Percentiles rank a stretch among this genome's conserved stretches.
phyloP scores from a whole-genome alignment of 192 early-diverging fungal species.

The Coemansia sp. region DNA sequence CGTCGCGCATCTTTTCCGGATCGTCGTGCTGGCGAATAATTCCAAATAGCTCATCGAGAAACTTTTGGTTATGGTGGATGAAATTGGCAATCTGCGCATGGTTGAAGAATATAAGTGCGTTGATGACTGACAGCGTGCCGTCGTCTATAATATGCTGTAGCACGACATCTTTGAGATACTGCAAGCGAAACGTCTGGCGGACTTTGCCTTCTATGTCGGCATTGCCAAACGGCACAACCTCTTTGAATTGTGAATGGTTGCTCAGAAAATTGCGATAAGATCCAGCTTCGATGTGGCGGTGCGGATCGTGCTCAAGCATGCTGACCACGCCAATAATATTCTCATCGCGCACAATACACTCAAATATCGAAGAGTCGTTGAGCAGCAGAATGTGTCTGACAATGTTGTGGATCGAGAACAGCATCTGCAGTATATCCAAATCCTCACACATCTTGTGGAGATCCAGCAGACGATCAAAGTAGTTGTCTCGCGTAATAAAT shows the following conservation, averaged over 20 bases:
- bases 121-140: conserved; percentile 67
- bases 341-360: conserved; percentile 74
- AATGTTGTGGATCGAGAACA: conserved; percentile 74
- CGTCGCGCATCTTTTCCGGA: conserved; percentile 66
- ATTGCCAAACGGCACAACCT: conserved; percentile 80
- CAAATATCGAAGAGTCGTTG: conserved; percentile 75
- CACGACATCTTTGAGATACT: conserved; percentile 85
- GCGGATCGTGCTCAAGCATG: conserved; percentile 88
- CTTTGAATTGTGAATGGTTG: conserved; percentile 61
- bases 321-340: conserved; percentile 69
- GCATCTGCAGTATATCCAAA: conserved; percentile 68
- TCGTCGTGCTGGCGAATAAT: conserved; percentile 58
- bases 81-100: conserved; percentile 80
- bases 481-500: conserved; percentile 64
- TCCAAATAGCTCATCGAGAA: conserved; percentile 70
- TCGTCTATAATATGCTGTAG: conserved; percentile 79
- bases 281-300: conserved; percentile 67
- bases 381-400: conserved; percentile 73
- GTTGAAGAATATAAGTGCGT: conserved; percentile 77
- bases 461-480: conserved; percentile 68
- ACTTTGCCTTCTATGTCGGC: conserved; percentile 73
- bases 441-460: conserved; percentile 80
- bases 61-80: conserved; percentile 66
- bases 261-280: conserved; percentile 73
- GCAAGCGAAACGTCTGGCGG: conserved; percentile 80